A percentile compares a stretch with the other conserved stretches of the same genome.
Conservation (phyloP, 495 filamentous ascomycete genomes). For the Trypethelium eluteriae region DNA sequence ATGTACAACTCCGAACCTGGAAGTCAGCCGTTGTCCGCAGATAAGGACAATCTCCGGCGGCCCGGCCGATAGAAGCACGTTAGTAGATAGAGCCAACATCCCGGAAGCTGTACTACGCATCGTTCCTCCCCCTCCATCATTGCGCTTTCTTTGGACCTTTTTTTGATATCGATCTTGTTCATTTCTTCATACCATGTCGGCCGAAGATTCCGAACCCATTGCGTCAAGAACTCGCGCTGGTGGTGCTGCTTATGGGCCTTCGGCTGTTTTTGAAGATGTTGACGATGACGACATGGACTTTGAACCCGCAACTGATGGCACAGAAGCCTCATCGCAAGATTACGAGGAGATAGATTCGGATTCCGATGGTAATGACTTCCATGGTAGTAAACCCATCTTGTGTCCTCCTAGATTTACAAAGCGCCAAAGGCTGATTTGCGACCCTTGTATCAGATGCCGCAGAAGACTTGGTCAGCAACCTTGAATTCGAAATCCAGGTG, state of each 20-base stretch:
- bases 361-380: conserved; percentile 9
- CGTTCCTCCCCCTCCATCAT: neutral
- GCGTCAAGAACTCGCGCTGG: neutral
- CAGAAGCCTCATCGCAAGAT: conserved; percentile 28
- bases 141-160: neutral
- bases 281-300: conserved; percentile 48
- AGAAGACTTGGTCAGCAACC: conserved; percentile 32
- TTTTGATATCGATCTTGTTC: neutral
- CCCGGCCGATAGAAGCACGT: neutral
- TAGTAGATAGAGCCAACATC: neutral
- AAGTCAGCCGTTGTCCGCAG: neutral
- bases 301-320: conserved; percentile 29
- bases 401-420: neutral
- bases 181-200: neutral
- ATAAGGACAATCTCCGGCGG: conserved; percentile 9
- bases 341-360: neutral
- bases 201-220: neutral
- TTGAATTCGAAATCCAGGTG: conserved; percentile 17
- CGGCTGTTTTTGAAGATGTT: conserved; percentile 29
- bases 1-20: neutral
- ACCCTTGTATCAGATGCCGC: conserved; percentile 14
- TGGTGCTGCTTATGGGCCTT: neutral
- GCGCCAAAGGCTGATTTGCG: conserved; percentile 11
- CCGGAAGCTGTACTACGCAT: neutral
- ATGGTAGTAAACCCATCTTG: neutral